A percentile compares a stretch with the other conserved stretches of the same genome.
phyloP scores from a whole-genome alignment of 495 filamentous ascomycete genomes.

The Rostrohypoxylon terebratum region DNA sequence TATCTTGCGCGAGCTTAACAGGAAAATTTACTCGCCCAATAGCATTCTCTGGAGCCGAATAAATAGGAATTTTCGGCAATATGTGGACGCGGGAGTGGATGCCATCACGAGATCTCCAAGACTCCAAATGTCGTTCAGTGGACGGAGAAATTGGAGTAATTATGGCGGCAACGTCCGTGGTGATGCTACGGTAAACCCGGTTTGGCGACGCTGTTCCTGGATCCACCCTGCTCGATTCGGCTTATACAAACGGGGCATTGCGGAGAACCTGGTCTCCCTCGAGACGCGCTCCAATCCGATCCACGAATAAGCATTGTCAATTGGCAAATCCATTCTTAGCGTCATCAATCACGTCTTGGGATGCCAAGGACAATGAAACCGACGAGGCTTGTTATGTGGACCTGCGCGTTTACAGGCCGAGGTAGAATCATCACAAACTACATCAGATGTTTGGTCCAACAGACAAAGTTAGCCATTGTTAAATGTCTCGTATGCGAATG shows the following conservation, averaged over 20 bases:
- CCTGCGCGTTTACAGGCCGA: neutral
- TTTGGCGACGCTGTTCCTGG: neutral
- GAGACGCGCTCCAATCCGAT: conserved; percentile 46
- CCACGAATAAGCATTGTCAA: conserved; percentile 1
- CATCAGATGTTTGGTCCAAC: neutral
- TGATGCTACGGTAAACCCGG: conserved; percentile 38
- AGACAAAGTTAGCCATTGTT: conserved; percentile 5
- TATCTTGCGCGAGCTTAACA: neutral
- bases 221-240: conserved; percentile 23
- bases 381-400: conserved; percentile 4
- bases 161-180: conserved; percentile 12
- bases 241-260: conserved; percentile 23
- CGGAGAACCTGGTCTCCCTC: conserved; percentile 50
- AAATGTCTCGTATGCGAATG: neutral
- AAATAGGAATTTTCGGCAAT: neutral
- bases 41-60: neutral
- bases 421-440: conserved; percentile 3
- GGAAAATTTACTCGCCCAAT: neutral
- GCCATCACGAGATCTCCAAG: neutral
- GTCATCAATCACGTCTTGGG: neutral
- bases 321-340: conserved; percentile 7
- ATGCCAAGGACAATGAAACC: neutral
- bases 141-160: conserved; percentile 28
- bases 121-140: neutral
- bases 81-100: neutral